Conservation (phyloP, 352 stramenopile species). For the Phytophthora melonis region DNA sequence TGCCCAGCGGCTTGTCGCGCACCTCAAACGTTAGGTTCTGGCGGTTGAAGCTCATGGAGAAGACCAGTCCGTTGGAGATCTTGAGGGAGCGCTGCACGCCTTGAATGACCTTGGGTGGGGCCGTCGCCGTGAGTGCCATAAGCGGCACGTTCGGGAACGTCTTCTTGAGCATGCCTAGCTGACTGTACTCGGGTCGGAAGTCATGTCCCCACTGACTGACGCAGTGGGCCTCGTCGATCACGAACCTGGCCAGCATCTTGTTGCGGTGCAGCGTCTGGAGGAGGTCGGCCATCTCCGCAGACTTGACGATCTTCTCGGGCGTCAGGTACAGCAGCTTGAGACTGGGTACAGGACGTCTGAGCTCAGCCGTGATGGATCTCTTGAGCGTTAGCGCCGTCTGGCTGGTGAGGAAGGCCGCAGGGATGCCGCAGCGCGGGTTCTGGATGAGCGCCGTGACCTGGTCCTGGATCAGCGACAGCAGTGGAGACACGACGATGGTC, state of each 20-base stretch:
- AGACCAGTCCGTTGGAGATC: slow-evolving; percentile 85
- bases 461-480: slow-evolving; percentile 96
- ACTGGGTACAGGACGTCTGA: slow-evolving; percentile 73
- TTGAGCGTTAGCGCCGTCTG: slow-evolving; percentile 73
- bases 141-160: slow-evolving; percentile 93
- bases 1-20: slow-evolving; percentile 62
- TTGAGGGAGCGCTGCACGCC: slow-evolving; percentile 80
- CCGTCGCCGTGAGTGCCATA: slow-evolving; percentile 93
- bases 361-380: slow-evolving; percentile 78
- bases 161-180: slow-evolving; percentile 91
- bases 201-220: slow-evolving; percentile 92
- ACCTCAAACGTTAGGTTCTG: slow-evolving; percentile 95
- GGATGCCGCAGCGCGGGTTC: slow-evolving; percentile 70
- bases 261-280: slow-evolving; percentile 51
- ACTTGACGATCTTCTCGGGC: slow-evolving; percentile 94
- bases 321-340: slow-evolving; percentile 95
- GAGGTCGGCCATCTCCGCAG: slow-evolving; percentile 73
- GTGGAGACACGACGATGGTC: slow-evolving; percentile 94
- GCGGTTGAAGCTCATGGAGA: slow-evolving; percentile 94
- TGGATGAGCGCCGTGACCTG: slow-evolving; percentile 88
- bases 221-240: slow-evolving; percentile 95
- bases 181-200: slow-evolving; percentile 93
- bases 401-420: slow-evolving; percentile 79
- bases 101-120: slow-evolving; percentile 86
- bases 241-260: slow-evolving; percentile 91